These are phyloP conservation scores for Microsporum canis DNA, from an alignment of 2,329 filamentous ascomycete species.

Conservation along the genomic window DNA sequence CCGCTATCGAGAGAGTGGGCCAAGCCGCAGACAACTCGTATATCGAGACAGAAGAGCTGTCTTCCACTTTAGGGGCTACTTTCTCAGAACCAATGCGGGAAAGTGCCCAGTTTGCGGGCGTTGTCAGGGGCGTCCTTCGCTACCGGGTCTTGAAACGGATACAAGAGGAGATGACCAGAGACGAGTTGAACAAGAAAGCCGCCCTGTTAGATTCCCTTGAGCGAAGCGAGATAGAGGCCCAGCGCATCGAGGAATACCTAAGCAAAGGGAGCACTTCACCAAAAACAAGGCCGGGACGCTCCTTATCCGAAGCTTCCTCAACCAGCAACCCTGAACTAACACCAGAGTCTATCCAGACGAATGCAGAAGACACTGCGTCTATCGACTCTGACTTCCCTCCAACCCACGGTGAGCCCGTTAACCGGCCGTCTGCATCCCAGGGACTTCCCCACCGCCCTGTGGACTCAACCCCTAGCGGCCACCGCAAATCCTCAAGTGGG, in stretches of 20 bases:
- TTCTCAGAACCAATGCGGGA: conserved; percentile 98
- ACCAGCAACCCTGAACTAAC: conserved; percentile 33
- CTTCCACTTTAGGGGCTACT: conserved; percentile 73
- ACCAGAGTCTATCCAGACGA: conserved; percentile 45
- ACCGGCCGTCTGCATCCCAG: conserved; percentile 59
- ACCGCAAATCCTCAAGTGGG: conserved; percentile 74
- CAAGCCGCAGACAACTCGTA: conserved; percentile 95
- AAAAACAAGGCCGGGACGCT: conserved; percentile 49
- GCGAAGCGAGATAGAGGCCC: conserved; percentile 81
- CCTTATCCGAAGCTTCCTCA: conserved; percentile 46
- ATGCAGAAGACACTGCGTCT: conserved; percentile 69
- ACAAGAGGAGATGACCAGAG: conserved; percentile 92
- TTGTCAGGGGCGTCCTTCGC: conserved; percentile 76
- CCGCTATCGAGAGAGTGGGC: conserved; percentile 86
- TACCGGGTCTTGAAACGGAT: conserved; percentile 90
- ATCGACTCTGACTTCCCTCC: conserved; percentile 95
- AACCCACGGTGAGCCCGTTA: conserved; percentile 61
- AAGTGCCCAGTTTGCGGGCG: conserved; percentile 90
- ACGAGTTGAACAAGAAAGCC: conserved; percentile 82
- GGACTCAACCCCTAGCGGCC: conserved; percentile 32
- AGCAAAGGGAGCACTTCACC: conserved; percentile 49
- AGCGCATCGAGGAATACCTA: conserved; percentile 86
- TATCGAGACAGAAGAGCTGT: conserved; percentile 86
- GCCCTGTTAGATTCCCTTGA: conserved; percentile 77
- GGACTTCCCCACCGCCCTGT: conserved; percentile 44